Conservation (phyloP, 2,329 filamentous ascomycete genomes). For the Ceratocystis diversiconidia region DNA sequence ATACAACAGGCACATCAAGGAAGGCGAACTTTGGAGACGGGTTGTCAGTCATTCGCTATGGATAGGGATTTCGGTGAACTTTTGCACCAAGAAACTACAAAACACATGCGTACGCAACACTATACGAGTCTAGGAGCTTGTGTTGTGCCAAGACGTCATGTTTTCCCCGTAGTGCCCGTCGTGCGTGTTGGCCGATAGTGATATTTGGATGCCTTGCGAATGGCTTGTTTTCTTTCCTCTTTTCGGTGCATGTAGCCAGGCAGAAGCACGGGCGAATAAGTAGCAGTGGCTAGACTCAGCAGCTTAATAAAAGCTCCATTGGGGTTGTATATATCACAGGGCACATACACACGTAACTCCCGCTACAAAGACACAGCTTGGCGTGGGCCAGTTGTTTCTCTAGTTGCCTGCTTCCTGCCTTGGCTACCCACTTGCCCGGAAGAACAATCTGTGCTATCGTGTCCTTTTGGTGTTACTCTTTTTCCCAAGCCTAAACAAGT, state of each 20-base stretch:
- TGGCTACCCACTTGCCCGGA: neutral
- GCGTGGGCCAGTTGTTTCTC: neutral
- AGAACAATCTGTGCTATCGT: slow-evolving; percentile 10
- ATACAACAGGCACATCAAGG: neutral
- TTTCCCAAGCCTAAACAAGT: neutral
- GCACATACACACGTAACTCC: neutral
- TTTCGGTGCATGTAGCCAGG: neutral
- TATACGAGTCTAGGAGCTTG: neutral
- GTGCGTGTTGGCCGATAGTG: neutral
- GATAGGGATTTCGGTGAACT: neutral
- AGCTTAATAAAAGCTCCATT: neutral
- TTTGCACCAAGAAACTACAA: neutral
- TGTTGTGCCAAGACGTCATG: slow-evolving; percentile 1
- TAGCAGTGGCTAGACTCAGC: neutral
- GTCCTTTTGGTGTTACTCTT: slow-evolving; percentile 9
- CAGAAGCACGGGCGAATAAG: neutral
- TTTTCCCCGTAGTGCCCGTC: neutral
- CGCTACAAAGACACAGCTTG: neutral
- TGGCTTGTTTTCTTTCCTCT: neutral
- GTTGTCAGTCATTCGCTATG: no score
- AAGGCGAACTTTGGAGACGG: neutral
- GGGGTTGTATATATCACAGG: neutral
- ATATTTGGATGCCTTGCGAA: slow-evolving; percentile 3
- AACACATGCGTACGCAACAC: neutral
- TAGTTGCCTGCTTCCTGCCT: neutral